phyloP scores from a whole-genome alignment of 2,329 filamentous ascomycete species.

The Cytospora leucostoma region DNA sequence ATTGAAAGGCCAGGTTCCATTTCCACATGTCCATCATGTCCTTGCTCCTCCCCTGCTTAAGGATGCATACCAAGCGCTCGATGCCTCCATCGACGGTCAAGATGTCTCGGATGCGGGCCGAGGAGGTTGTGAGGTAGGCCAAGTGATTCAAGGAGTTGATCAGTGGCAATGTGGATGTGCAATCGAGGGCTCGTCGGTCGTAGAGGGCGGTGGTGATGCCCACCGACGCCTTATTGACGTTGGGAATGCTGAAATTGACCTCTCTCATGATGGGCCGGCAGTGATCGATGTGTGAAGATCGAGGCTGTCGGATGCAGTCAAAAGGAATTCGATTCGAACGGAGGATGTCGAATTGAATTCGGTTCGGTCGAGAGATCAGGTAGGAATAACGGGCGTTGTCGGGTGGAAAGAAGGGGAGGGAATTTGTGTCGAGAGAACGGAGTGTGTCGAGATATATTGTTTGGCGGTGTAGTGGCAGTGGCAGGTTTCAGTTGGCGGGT shows the following conservation, averaged over 20 bases:
- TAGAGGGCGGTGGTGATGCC: slow-evolving; percentile 98
- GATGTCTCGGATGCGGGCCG: slow-evolving; percentile 94
- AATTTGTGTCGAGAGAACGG: slow-evolving; percentile 11
- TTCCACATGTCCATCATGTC: slow-evolving; percentile 99
- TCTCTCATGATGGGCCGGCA: slow-evolving; percentile 79
- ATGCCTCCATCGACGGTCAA: slow-evolving; percentile 98
- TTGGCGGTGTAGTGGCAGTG: slow-evolving; percentile 26
- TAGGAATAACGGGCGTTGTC: slow-evolving; percentile 18
- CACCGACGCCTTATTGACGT: slow-evolving; percentile 90
- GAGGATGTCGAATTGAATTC: slow-evolving; percentile 15
- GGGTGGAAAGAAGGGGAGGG: slow-evolving; percentile 10
- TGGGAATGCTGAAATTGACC: slow-evolving; percentile 97
- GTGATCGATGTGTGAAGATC: slow-evolving; percentile 6
- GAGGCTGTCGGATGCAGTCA: slow-evolving; percentile 3
- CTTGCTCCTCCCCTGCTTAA: slow-evolving; percentile 95
- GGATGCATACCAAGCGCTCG: slow-evolving; percentile 92
- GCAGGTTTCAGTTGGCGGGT: slow-evolving; percentile 27
- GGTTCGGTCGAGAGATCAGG: background rate
- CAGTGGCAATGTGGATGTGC: slow-evolving; percentile 93
- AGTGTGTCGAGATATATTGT: slow-evolving; percentile 8
- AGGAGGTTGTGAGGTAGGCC: slow-evolving; percentile 96
- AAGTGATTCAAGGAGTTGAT: slow-evolving; percentile 99
- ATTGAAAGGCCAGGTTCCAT: slow-evolving; percentile 99
- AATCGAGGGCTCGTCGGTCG: slow-evolving; percentile 94
- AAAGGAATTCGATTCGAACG: background rate